Conservation (phyloP, 2,329 filamentous ascomycete species). For the Hortaea sp. region DNA sequence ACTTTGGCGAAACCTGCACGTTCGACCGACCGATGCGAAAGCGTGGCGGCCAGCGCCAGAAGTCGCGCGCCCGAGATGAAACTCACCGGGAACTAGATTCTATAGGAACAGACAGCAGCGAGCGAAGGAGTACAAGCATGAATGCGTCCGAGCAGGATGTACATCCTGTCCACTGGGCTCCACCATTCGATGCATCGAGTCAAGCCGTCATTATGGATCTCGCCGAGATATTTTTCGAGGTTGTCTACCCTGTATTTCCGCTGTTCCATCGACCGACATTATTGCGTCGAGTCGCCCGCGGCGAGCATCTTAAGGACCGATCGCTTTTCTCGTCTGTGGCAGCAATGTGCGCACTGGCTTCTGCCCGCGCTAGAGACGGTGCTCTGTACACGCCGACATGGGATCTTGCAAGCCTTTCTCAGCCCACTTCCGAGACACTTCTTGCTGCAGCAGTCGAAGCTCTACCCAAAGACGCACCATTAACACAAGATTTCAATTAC, state of each 20-base stretch:
- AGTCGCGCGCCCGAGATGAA: background rate
- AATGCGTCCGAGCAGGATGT: background rate
- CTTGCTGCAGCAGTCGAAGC: slow-evolving; percentile 33
- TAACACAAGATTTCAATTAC: slow-evolving; percentile 26
- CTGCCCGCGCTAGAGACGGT: slow-evolving; percentile 40
- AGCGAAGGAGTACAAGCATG: too few relatives aligned
- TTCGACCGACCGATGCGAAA: background rate
- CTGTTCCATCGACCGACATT: slow-evolving; percentile 41
- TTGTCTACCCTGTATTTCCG: slow-evolving; percentile 46
- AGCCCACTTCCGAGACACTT: slow-evolving; percentile 32
- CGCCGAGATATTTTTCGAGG: slow-evolving; percentile 42
- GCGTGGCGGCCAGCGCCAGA: background rate
- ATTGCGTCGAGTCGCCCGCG: slow-evolving; percentile 28
- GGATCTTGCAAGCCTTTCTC: slow-evolving; percentile 11
- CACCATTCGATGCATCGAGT: background rate
- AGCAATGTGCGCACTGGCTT: slow-evolving; percentile 42
- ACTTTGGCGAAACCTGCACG: background rate
- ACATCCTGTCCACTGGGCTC: background rate
- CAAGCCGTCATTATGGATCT: slow-evolving; percentile 3
- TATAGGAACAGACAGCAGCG: too few relatives aligned
- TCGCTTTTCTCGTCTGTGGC: slow-evolving; percentile 41
- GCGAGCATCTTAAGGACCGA: slow-evolving; percentile 34
- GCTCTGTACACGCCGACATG: slow-evolving; percentile 29
- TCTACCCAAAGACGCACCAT: slow-evolving; percentile 28
- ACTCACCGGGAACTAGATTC: background rate